phyloP scores from a whole-genome alignment of 2,329 filamentous ascomycete species.

The Pseudogymnoascus sp. region DNA sequence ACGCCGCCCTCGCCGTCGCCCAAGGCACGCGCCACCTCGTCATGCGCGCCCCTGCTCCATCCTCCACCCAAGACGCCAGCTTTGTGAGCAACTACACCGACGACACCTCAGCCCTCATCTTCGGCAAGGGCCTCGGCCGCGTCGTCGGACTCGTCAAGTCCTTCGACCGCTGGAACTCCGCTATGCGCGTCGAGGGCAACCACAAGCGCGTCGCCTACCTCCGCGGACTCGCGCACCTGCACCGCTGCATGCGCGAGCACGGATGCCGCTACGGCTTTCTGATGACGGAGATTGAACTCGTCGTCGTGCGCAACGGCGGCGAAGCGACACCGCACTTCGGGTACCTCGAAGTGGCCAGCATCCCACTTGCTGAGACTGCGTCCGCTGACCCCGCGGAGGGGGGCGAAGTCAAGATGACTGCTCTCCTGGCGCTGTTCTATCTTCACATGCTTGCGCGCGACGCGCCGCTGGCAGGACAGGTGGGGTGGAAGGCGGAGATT shows the following conservation, averaged over 20 bases:
- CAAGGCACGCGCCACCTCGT: slow-evolving; percentile 54
- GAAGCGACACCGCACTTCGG: slow-evolving; percentile 73
- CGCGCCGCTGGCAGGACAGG: slow-evolving; percentile 49
- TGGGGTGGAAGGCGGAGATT: slow-evolving; percentile 61
- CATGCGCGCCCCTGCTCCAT: slow-evolving; percentile 21
- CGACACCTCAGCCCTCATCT: slow-evolving; percentile 39
- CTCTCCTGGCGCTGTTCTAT: slow-evolving; percentile 68
- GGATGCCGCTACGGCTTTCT: slow-evolving; percentile 92
- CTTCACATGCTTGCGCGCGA: slow-evolving; percentile 64
- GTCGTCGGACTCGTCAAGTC: slow-evolving; percentile 81
- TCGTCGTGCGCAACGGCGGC: slow-evolving; percentile 75
- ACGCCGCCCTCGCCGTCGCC: slow-evolving; percentile 70
- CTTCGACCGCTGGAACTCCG: slow-evolving; percentile 91
- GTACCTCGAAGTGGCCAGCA: slow-evolving; percentile 66
- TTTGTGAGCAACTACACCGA: slow-evolving; percentile 46
- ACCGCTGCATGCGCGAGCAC: slow-evolving; percentile 89
- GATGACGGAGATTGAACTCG: slow-evolving; percentile 89
- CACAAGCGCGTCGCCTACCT: slow-evolving; percentile 85
- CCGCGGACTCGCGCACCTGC: slow-evolving; percentile 73
- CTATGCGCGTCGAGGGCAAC: slow-evolving; percentile 79
- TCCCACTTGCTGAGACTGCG: slow-evolving; percentile 44
- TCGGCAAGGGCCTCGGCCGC: slow-evolving; percentile 46
- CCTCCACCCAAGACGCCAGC: slow-evolving; percentile 23
- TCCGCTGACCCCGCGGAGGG: slow-evolving; percentile 22
- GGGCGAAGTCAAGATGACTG: slow-evolving; percentile 59